These are phyloP conservation scores for Aspergillus nomiae DNA, from an alignment of 2,329 filamentous ascomycete species.

Conservation along the genomic window DNA sequence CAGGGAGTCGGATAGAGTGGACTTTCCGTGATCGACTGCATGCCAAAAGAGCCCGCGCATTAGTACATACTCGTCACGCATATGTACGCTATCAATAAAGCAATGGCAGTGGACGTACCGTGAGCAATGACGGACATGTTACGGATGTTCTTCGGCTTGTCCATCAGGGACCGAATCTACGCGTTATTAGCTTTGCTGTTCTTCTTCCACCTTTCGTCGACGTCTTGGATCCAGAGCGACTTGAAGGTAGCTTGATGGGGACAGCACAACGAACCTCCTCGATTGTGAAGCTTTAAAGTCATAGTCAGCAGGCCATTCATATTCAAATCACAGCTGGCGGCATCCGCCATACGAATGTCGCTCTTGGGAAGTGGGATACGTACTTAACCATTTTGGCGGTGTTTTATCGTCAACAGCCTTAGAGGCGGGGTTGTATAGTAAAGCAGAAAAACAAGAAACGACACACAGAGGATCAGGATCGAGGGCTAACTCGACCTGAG, in stretches of 20 bases:
- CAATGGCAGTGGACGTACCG: slow-evolving; percentile 54
- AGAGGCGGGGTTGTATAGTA: slow-evolving; percentile 43
- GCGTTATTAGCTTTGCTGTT: slow-evolving; percentile 16
- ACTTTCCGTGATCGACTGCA: slow-evolving; percentile 97
- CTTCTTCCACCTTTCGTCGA: no score
- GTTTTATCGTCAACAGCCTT: slow-evolving; percentile 40
- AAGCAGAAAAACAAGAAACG: slow-evolving; percentile 30
- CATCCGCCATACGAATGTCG: background rate
- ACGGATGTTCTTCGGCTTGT: slow-evolving; percentile 64
- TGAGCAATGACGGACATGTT: slow-evolving; percentile 99
- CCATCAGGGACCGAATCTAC: slow-evolving; percentile 52
- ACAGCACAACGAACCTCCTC: slow-evolving; percentile 66
- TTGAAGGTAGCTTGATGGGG: slow-evolving; percentile 1
- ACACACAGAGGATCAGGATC: slow-evolving; percentile 46
- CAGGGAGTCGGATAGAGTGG: slow-evolving; percentile 98
- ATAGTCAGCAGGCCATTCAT: slow-evolving; percentile 32
- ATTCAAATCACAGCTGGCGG: background rate
- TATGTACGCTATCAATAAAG: background rate
- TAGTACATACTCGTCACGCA: background rate
- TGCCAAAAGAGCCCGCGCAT: background rate
- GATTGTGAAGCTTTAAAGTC: slow-evolving; percentile 81
- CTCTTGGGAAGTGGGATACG: slow-evolving; percentile 52
- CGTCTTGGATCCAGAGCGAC: background rate
- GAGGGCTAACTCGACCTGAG: slow-evolving; percentile 47
- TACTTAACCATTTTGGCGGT: slow-evolving; percentile 99